Base-by-base conservation (phyloP, 345 rosid species). In the Sisymbrium irio region DNA sequence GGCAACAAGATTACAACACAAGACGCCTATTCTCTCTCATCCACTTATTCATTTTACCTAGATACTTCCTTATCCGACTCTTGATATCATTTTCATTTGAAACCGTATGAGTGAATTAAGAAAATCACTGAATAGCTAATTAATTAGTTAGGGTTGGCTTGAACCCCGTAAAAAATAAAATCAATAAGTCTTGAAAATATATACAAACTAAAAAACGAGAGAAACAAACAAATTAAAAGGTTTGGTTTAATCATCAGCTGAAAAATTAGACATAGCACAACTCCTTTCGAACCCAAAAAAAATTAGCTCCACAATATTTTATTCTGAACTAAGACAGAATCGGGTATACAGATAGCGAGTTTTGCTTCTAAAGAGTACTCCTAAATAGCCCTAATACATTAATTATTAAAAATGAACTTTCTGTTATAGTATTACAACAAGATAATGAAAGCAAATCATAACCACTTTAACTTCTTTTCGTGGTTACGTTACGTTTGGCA, bases 1-100 rank as follows among this genome's bases (percentile, higher is more conserved):
- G 4, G 64, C 47, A 45, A 60, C 56, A 60, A 74, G 73, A 67
- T 67, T 50, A 75, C 78, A 67, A 75, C n/a, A 40, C 62, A 15
- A 67, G 73, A 60, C 46, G 68, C 73, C 40, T 75, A 30, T 3
- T 75, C 55, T 75, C 56, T 60, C 69, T 67, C 78, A 42, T 60
- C 78, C 78, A 75, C 78, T 59, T 67, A 60, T 75, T 75, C 73
- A 1, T 39, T 59, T 53, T 32, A 74, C 67, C 68, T 50, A 32
- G 53, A 33, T 33, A 66, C 30, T 67, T 67, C 55, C 73, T 67
- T 67, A 67, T 67, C 78, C 78, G 33, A 14, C 53, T 59, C 67
- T 67, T 40, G 25, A 10, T 49, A 58, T 46, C 51, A 6, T 35
- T 33, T 13, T 35, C 62, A 32, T 33, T n/a, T 4, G 1, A 32